Conservation (phyloP, 768 basidiomycete species). For the Floccularia luteovirens region DNA sequence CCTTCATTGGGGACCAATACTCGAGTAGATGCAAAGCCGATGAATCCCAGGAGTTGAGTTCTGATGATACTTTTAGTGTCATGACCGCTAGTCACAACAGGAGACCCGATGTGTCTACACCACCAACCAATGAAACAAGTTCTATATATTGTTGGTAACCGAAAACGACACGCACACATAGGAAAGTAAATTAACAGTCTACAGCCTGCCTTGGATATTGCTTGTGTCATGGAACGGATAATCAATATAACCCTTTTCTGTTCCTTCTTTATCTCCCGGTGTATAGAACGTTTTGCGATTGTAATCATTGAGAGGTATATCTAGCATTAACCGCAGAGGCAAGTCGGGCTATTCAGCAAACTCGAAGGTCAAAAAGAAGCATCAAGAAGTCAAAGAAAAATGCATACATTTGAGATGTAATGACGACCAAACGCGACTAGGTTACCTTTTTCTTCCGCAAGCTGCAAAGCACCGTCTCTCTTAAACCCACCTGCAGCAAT, state of each 20-base stretch:
- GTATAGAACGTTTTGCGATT: constrained; percentile 32
- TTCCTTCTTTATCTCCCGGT: constrained; percentile 14
- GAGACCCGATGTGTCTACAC: too few relatives aligned
- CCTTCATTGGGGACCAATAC: too few relatives aligned
- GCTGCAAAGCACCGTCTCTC: constrained; percentile 19
- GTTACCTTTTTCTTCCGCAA: constrained; percentile 16
- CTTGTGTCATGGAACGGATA: constrained; percentile 20
- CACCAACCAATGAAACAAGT: too few relatives aligned
- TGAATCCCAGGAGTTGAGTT: too few relatives aligned
- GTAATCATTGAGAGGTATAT: constrained; percentile 22
- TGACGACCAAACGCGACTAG: constrained; percentile 26
- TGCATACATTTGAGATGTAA: constrained; percentile 23
- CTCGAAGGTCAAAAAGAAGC: not conserved
- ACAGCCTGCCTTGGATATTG: too few relatives aligned
- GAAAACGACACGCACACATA: too few relatives aligned
- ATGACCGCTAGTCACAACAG: too few relatives aligned
- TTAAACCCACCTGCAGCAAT: constrained; percentile 26
- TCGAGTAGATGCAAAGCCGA: too few relatives aligned
- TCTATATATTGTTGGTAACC: too few relatives aligned
- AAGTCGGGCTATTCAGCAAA: constrained; percentile 32
- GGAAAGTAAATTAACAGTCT: too few relatives aligned
- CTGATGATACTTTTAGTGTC: too few relatives aligned
- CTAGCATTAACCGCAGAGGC: constrained; percentile 22
- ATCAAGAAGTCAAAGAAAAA: not conserved
- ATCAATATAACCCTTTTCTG: constrained; percentile 20